Evolutionary conservation across 2,329 filamentous ascomycete species (phyloP).

Genomic region (Hypocreales sp.): DNA sequence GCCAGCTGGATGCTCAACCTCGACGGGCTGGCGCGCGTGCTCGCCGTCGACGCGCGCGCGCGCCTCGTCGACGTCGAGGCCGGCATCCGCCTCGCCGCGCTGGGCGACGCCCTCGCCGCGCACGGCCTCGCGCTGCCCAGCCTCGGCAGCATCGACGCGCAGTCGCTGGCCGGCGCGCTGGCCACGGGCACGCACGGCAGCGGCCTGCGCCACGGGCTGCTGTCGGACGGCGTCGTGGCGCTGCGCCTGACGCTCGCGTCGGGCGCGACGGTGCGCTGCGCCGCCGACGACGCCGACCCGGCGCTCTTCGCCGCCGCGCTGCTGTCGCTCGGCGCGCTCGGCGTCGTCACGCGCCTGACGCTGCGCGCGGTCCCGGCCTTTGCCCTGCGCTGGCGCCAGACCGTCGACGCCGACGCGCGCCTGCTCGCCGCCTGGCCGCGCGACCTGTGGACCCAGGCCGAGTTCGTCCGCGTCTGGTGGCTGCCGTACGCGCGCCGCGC

Average conservation of each 20-base stretch:
- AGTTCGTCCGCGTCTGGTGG: conserved; percentile 97
- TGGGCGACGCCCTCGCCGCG: conserved; percentile 60
- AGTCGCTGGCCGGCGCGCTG: conserved; percentile 85
- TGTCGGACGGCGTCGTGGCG: conserved; percentile 62
- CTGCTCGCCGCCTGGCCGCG: conserved; percentile 58
- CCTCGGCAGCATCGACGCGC: conserved; percentile 85
- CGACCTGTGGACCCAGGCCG: conserved; percentile 65
- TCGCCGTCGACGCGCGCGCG: conserved; percentile 51
- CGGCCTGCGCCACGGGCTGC: conserved; percentile 65
- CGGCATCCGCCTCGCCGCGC: conserved; percentile 67
- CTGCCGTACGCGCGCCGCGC: conserved; percentile 81
- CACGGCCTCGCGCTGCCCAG: conserved; percentile 77
- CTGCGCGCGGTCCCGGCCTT: conserved; percentile 68
- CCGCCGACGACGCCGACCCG: conserved; percentile 48
- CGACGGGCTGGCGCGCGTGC: conserved; percentile 61
- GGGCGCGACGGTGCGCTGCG: conserved; percentile 58
- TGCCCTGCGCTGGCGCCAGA: conserved; percentile 77
- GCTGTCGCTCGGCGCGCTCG: conserved; percentile 75
- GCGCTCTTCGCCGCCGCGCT: conserved; percentile 81
- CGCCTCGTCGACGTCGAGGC: conserved; percentile 64
- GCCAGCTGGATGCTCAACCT: conserved; percentile 92
- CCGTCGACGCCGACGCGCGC: conserved; percentile 51
- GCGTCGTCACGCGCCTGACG: conserved; percentile 81
- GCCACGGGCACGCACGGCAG: conserved; percentile 89
- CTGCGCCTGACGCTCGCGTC: conserved; percentile 72